Base-by-base conservation (phyloP, 1,284 basidiomycete species). In the Ceratorhiza oryzae-sativae region DNA sequence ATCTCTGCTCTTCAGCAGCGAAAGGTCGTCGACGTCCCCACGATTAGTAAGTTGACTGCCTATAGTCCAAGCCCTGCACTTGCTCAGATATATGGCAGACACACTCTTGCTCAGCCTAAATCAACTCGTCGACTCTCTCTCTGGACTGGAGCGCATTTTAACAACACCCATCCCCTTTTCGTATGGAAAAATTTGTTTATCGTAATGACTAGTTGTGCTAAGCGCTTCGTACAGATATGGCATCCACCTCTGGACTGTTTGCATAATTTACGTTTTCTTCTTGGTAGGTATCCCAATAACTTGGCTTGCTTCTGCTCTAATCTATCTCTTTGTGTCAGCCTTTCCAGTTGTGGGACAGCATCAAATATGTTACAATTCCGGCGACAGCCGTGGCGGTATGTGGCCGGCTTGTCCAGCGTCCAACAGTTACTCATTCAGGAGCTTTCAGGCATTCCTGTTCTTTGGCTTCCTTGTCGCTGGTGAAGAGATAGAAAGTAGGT, bases 161-260 rank as follows among this genome's bases (percentile, higher is more conserved):
- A 92, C 90, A 0, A 92, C 90, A 0, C 91, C 91, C 0, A 91
- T 93, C 56, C 91, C 91, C 0, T 92, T 90, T 81, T 90, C 88
- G 84, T 92, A n/a, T n/a, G n/a, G n/a, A n/a, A 80, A 75, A 82
- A 18, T 39, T 58, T 41, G 41, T 32, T 42, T 46, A n/a, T 61
- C 45, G 49, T 73, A 3, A 58, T 23, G 46, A 20, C 34, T 41
- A 41, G 3, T 6, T 20, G 49, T 70, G 4, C n/a, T 18, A n/a
- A 61, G 5, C 30, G n/a, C n/a, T 46, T 41, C 18, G 10, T 15
- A 56, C 73, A 88, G 87, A 53, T 89, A 90, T 76, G 86, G 86
- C 1, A 81, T 88, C 39, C 89, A 90, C 76, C 79, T 90, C 53
- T 90, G 88, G 88, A 78, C 82, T 0, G 87, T 89, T 13, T 87